Percentiles rank a stretch among this genome's conserved stretches.
Conservation (phyloP, 228 moss, liverwort and hornwort species). For the Sphagnum fallax region DNA sequence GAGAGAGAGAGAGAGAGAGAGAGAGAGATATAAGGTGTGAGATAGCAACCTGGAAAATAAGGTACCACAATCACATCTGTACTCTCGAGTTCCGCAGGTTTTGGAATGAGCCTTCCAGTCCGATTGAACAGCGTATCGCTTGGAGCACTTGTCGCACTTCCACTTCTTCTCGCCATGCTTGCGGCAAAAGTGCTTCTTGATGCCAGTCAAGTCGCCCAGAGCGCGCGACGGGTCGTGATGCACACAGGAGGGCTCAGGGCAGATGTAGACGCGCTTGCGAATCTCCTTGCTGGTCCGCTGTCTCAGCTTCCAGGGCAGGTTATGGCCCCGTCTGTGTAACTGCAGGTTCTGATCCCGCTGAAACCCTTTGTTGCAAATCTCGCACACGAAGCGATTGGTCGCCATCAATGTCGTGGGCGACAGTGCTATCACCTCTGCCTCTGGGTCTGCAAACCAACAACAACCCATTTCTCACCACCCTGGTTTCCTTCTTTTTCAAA, state of each 20-base stretch:
- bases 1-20: not conserved
- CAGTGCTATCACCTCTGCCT: constrained; percentile 96
- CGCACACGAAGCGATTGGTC: constrained; percentile 99
- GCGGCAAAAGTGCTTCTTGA: constrained; percentile 99
- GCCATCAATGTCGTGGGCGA: constrained; percentile 99
- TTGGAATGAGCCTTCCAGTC: constrained; percentile 99
- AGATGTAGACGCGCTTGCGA: constrained; percentile 99
- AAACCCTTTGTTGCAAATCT: constrained; percentile 99
- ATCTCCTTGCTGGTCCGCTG: constrained; percentile 99
- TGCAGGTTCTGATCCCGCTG: constrained; percentile 99
- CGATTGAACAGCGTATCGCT: constrained; percentile 99
- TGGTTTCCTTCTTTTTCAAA: constrained; percentile 1
- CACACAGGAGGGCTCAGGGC: constrained; percentile 97
- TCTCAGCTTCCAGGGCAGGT: constrained; percentile 99
- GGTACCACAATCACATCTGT: constrained; percentile 99
- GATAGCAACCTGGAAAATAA: constrained; percentile 76
- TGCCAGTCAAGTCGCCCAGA: constrained; percentile 97
- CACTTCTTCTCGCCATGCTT: constrained; percentile 99
- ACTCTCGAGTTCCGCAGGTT: constrained; percentile 98
- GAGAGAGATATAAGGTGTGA: constrained; percentile 2
- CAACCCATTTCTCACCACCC: constrained; percentile 4
- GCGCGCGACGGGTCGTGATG: constrained; percentile 99
- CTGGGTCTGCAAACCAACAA: constrained; percentile 67
- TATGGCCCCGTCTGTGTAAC: constrained; percentile 97
- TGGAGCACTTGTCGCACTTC: constrained; percentile 99